Evolutionary conservation across 257 asterid species (phyloP).

Genomic region (Fraxinus americana): DNA sequence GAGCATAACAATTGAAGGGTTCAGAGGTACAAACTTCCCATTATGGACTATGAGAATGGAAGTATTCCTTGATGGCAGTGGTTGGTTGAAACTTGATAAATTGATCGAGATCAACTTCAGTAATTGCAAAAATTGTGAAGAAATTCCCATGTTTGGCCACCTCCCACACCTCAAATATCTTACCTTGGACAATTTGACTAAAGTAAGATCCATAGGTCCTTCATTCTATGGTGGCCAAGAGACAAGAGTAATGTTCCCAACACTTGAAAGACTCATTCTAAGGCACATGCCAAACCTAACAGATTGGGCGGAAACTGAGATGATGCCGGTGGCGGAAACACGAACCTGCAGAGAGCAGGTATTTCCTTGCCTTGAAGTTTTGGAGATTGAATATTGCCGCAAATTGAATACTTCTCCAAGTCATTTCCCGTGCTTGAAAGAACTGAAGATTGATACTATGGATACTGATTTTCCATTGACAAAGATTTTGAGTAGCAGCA

Average conservation of each 20-base stretch:
- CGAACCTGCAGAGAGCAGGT: neutral
- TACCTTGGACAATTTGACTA: neutral
- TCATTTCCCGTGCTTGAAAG: constrained; percentile 28
- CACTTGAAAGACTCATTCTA: no score
- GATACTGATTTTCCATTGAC: constrained; percentile 6
- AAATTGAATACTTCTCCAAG: constrained; percentile 28
- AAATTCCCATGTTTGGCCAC: constrained; percentile 35
- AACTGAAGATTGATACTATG: neutral
- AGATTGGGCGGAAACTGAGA: no score
- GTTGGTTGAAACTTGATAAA: neutral
- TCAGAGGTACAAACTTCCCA: constrained; percentile 26
- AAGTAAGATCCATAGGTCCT: constrained; percentile 11
- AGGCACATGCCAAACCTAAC: no score
- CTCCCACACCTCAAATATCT: constrained; percentile 27
- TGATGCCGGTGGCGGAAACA: neutral
- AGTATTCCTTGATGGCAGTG: neutral
- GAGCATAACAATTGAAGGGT: neutral
- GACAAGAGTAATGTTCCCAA: no score
- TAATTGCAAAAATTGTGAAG: constrained; percentile 10
- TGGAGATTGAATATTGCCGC: constrained; percentile 5
- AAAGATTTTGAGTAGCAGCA: constrained; percentile 10
- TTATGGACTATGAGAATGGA: constrained; percentile 27
- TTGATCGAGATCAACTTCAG: neutral
- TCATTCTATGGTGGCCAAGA: no score
- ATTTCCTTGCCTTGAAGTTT: constrained; percentile 29